Evolutionary conservation across 129 eudicot species (phyloP), one percentile per base, ranked within the genome.

Genomic region (Mikania micrantha): DNA sequence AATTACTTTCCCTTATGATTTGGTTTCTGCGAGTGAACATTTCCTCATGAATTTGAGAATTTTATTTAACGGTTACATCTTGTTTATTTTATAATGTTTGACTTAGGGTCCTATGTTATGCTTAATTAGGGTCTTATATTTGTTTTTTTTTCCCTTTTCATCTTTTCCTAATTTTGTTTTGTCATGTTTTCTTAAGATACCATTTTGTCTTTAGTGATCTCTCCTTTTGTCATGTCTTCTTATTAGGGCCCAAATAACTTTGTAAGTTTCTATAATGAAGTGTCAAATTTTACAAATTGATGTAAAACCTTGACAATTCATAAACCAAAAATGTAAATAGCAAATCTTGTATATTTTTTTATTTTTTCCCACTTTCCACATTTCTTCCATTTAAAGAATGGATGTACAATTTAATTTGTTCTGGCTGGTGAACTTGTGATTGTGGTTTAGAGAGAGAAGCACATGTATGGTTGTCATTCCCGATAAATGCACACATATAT

Each of bases 391-490:
- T 45, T 10, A 63, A 39, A 39, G 68, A 11, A 63, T 63, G 68
- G 50, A 67, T 67, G 47, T 48, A 67, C 60, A 67, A 66, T 22
- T n/a, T n/a, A 29, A 32, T 32, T 27, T 42, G 58, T 12, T 54
- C 2, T 45, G 53, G 53, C 9, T 45, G 53, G 53, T 47, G 53
- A 47, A 47, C 53, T 16, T 15, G 61, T 25, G 17, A 20, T 67
- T 20, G 34, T 67, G 72, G 47, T 35, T 15, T 31, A 66, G 60
- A 67, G 40, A n/a, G 52, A 45, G 56, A 45, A 65, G 42, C 25
- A 66, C 45, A 44, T 66, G 74, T 56, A 36, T 54, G 74, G 65
- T 71, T 63, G 19, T 11, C 52, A 71, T 81, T 81, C 90, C 85
- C 90, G 66, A 84, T 72, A 81, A 41, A 53, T 53, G 15, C 9